Evolutionary conservation across 371 early-diverging fungal genomes (phyloP), one percentile per base, ranked within the genome.

Genomic region (Syncephalastrum sp.): DNA sequence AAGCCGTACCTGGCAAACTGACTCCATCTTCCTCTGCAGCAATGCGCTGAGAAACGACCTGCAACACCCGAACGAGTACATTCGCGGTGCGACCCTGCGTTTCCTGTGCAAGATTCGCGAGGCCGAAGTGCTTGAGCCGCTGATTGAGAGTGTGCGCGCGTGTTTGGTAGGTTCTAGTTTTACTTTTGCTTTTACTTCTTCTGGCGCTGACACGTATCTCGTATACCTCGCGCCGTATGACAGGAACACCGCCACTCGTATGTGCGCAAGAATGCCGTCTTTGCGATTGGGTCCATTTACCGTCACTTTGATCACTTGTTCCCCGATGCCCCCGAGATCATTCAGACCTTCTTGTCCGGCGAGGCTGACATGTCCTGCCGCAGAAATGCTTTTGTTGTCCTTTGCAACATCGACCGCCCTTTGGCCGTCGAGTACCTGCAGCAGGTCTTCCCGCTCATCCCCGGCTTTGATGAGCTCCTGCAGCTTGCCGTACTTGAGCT

Each of bases 61-160:
- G 42, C 93, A 92, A 71, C 95, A 95, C 76, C 98, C 99, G 23
- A 99, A 99, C 77, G 99, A 99, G 81, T 99, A 91, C 70, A 93
- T 99, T 59, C 89, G 99, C 56, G 99, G 98, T 23, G 86, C 89
- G 2, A 97, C 96, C 14, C 87, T 99, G 60, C 87, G 98, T 44
- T 91, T 98, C 77, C 77, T 99, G 55, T 91, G 96, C 81, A 96
- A 95, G 74, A 82, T 99, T 47, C 85, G 88, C 51, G 97, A 97
- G 68, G 84, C 91, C 8, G 98, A 99, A 67, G 71, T 98, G 17
- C 80, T 98, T 29, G 98, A 97, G 73, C 99, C 99, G 4, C 81
- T 96, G 49, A 81, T 97, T 17, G 96, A 95, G 23, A 85, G 93
- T 44, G 88, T 91, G 42, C 81, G 96, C 64, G 74, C 87, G 42